Base-by-base conservation (phyloP, 305 asterid genomes). In the Fraxinus velutina region DNA sequence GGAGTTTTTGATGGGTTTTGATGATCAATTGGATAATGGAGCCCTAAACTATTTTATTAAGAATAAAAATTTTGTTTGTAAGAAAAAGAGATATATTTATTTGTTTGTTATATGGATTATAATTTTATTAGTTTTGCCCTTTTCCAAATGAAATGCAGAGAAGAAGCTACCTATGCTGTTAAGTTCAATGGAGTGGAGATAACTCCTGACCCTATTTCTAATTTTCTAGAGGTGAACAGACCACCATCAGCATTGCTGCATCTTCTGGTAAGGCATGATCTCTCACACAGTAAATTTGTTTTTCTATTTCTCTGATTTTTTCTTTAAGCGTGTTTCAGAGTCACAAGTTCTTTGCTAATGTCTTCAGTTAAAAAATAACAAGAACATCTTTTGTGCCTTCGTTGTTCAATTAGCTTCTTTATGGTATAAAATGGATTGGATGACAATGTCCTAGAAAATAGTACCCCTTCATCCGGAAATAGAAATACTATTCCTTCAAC, bases 151-250 rank as follows among this genome's bases (percentile, higher is more conserved):
- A 12, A 82, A 82, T 83, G 89, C 93, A 94, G 96, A 78, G 83
- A 88, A 83, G 83, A 87, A 89, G 81, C 81, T 10, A 19, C 83
- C 50, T 90, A 94, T 78, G 84, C 85, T 74, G 98, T 95, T 73
- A 87, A 91, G 86, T 94, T 94, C 80, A 88, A 79, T 75, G 89
- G 85, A 6, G 89, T 91, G 17, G 93, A 93, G 4, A 92, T 93
- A 3, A 44, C 88, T 19, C 99, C 99, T n/a, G 89, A 82, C 85
- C 98, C 98, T 10, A 88, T 93, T 34, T 72, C n/a, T n/a, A n/a
- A n/a, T n/a, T n/a, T n/a, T n/a, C 88, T 52, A 87, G 86, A 78
- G 88, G 90, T 83, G 77, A 86, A 80, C 62, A 83, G 21, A 89
- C 97, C 37, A 91, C 91, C 62, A 93, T 93, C 77, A 80, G 84